These are phyloP conservation scores for Lepidium africanum DNA, from an alignment of 345 rosid genomes.

Conservation along the genomic window DNA sequence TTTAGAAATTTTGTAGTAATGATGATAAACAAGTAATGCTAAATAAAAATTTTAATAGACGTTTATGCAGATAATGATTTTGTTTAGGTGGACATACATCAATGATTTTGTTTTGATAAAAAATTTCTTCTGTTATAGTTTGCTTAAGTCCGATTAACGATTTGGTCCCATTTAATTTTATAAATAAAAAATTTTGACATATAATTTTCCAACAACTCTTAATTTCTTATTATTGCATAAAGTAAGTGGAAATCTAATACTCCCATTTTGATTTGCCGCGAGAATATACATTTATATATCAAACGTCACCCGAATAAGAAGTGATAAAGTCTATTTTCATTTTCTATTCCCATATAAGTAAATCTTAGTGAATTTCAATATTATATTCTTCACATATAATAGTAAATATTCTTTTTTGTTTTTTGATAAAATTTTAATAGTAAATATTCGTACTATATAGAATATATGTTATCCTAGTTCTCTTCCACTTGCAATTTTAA, in stretches of 20 bases:
- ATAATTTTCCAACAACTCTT: background rate
- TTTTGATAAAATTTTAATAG: too few species aligned
- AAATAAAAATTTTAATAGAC: too few species aligned
- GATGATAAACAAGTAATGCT: too few species aligned
- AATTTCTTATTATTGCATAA: background rate
- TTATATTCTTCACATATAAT: background rate
- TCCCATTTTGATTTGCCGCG: background rate
- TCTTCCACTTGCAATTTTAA: slow-evolving; percentile 10
- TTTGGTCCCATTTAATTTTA: background rate
- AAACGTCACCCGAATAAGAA: background rate
- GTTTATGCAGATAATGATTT: too few species aligned
- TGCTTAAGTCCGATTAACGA: background rate
- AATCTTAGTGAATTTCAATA: background rate
- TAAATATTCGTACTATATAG: too few species aligned
- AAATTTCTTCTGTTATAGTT: too few species aligned
- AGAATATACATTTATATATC: background rate
- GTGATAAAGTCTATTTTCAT: background rate
- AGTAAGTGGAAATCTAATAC: slow-evolving; percentile 16
- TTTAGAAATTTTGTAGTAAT: too few species aligned
- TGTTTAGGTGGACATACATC: too few species aligned
- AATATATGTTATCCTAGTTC: slow-evolving; percentile 18
- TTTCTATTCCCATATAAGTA: background rate
- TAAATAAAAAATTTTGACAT: background rate
- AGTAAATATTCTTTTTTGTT: background rate
- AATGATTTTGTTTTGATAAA: too few species aligned